A percentile compares a stretch with the other conserved stretches of the same genome.
Conservation (phyloP, 345 rosid genomes). For the Linum trigynum region DNA sequence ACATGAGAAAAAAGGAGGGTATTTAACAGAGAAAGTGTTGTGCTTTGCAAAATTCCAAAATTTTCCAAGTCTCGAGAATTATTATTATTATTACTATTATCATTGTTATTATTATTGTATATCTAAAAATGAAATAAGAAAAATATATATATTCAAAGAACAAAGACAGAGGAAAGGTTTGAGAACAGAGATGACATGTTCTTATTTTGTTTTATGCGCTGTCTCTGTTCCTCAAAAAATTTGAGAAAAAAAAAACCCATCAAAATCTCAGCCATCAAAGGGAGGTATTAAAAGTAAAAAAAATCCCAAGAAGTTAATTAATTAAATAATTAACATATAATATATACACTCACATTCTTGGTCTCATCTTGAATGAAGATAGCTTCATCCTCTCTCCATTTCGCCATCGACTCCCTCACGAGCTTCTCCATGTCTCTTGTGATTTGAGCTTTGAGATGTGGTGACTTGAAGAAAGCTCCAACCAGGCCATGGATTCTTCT, state of each 20-base stretch:
- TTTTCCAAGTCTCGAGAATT: too few species aligned
- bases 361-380: slow-evolving; percentile 77
- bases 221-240: neutral
- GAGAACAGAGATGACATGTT: neutral
- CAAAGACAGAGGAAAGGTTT: neutral
- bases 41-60: too few species aligned
- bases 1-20: neutral
- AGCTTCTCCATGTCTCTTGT: slow-evolving; percentile 65
- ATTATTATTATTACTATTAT: too few species aligned
- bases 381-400: slow-evolving; percentile 54
- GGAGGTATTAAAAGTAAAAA: neutral
- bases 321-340: too few species aligned
- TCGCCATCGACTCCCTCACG: slow-evolving; percentile 61
- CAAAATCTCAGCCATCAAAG: neutral
- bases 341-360: slow-evolving; percentile 45
- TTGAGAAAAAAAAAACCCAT: neutral
- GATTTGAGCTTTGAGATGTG: slow-evolving; percentile 76
- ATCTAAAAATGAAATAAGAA: too few species aligned
- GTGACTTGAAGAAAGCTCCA: slow-evolving; percentile 75
- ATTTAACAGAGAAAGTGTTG: neutral
- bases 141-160: neutral
- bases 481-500: slow-evolving; percentile 90
- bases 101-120: too few species aligned
- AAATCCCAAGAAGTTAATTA: too few species aligned
- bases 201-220: neutral